Evolutionary conservation across 768 basidiomycete genomes (phyloP).

Genomic region (Rhodotorula kratochvilovae): DNA sequence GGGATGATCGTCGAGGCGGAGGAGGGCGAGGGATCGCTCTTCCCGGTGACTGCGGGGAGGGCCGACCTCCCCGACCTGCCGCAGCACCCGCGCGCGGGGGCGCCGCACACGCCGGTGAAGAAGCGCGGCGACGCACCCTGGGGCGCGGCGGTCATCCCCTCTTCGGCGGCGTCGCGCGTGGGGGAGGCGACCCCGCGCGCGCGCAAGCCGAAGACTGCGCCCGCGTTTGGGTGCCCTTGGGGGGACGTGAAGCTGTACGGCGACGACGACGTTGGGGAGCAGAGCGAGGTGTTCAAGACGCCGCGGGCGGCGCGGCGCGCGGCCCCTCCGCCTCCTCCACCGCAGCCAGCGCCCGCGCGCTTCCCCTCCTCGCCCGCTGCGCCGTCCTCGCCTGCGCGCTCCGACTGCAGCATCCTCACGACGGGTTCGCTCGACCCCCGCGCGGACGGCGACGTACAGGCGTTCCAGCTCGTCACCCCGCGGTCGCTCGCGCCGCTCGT

Average conservation of each 20-base stretch:
- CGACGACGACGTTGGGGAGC: not conserved
- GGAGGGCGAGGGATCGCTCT: not conserved
- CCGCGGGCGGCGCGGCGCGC: not conserved
- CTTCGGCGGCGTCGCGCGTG: too few relatives aligned
- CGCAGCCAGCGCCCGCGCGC: too few relatives aligned
- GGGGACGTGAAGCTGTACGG: constrained; percentile 2
- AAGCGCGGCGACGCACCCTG: too few relatives aligned
- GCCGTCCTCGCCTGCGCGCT: not conserved
- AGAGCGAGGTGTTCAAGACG: not conserved
- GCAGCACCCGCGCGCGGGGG: not conserved
- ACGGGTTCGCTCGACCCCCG: not conserved
- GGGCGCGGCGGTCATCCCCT: too few relatives aligned
- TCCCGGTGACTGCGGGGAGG: not conserved
- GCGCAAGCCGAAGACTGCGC: too few relatives aligned
- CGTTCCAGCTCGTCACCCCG: constrained; percentile 8
- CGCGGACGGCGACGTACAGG: too few relatives aligned
- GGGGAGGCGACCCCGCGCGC: not conserved
- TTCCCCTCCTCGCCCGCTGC: too few relatives aligned
- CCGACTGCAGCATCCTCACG: not conserved
- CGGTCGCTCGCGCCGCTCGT: constrained; percentile 1
- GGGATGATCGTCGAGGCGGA: constrained; percentile 16
- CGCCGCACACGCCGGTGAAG: not conserved
- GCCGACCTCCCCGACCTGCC: constrained; percentile 7
- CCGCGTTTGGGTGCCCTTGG: not conserved
- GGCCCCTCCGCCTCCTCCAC: too few relatives aligned